Evolutionary conservation across 2,329 filamentous ascomycete genomes (phyloP).

Genomic region (Tolypocladium inflatum): DNA sequence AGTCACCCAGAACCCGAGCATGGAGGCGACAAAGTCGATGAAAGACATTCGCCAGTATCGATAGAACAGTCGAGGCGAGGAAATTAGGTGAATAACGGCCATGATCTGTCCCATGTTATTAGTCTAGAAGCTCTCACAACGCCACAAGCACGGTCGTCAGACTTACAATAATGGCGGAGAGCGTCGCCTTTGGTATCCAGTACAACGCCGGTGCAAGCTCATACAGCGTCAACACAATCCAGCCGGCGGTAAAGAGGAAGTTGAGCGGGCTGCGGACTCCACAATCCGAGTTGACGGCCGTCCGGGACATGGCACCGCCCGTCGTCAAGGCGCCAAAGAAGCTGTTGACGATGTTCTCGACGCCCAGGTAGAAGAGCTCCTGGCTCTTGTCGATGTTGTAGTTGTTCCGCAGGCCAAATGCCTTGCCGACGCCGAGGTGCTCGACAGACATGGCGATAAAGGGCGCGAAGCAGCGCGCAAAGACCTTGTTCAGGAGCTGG

Average conservation of each 20-base stretch:
- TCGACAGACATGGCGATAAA: slow-evolving; percentile 53
- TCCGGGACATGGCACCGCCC: slow-evolving; percentile 57
- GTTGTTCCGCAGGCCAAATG: slow-evolving; percentile 51
- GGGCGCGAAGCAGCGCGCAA: slow-evolving; percentile 45
- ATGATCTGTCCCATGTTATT: slow-evolving; percentile 34
- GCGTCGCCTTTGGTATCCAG: slow-evolving; percentile 58
- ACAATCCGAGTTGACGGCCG: slow-evolving; percentile 56
- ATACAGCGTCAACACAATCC: slow-evolving; percentile 53
- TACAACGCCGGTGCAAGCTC: slow-evolving; percentile 51
- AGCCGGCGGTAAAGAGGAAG: slow-evolving; percentile 49
- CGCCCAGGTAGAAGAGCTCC: slow-evolving; percentile 54
- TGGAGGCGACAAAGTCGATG: slow-evolving; percentile 53
- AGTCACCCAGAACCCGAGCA: slow-evolving; percentile 56
- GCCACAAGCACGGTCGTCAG: background rate
- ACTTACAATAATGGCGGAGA: slow-evolving; percentile 51
- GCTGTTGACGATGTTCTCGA: slow-evolving; percentile 53
- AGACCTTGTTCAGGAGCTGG: slow-evolving; percentile 41
- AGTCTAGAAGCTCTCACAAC: background rate
- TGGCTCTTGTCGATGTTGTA: slow-evolving; percentile 56
- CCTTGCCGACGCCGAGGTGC: slow-evolving; percentile 55
- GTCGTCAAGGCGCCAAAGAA: slow-evolving; percentile 57
- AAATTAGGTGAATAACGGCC: slow-evolving; percentile 53
- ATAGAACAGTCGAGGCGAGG: slow-evolving; percentile 49
- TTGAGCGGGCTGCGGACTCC: slow-evolving; percentile 53
- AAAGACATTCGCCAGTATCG: slow-evolving; percentile 55